Conservation (phyloP, 331 rosid genomes). For the Prunus yedoensis region DNA sequence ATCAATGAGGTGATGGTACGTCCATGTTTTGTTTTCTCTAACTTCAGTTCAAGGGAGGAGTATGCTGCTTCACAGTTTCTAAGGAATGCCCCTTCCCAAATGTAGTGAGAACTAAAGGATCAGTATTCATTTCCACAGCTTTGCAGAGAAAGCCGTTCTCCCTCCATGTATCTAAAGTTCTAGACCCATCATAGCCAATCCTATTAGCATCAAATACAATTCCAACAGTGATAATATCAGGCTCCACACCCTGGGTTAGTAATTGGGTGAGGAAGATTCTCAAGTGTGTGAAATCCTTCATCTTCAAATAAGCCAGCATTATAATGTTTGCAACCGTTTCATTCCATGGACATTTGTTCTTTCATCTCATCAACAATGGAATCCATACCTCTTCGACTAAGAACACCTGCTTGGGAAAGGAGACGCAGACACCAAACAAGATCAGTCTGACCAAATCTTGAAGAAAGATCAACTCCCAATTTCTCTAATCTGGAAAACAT, state of each 20-base stretch:
- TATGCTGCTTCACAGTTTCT: conserved; percentile 48
- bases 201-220: conserved; percentile 56
- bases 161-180: conserved; percentile 51
- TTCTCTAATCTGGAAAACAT: conserved; percentile 68
- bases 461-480: conserved; percentile 50
- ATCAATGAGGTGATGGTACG: conserved; percentile 49
- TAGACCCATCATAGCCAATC: conserved; percentile 52
- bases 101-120: conserved; percentile 63
- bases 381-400: conserved; percentile 67
- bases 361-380: conserved; percentile 51
- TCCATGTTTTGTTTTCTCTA: conserved; percentile 55
- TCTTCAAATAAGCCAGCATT: conserved; percentile 63
- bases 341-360: conserved; percentile 43
- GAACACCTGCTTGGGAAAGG: conserved; percentile 66
- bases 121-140: conserved; percentile 59
- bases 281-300: conserved; percentile 60
- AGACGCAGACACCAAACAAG: conserved; percentile 65
- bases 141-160: conserved; percentile 44
- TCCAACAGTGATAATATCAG: conserved; percentile 62
- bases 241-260: conserved; percentile 37
- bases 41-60: conserved; percentile 45
- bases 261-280: conserved; percentile 45
- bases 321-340: conserved; percentile 50
- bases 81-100: conserved; percentile 75
- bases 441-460: conserved; percentile 40